These are phyloP conservation scores for Pseudogymnoascus sp. DNA, from an alignment of 2,329 filamentous ascomycete genomes.

Conservation along the genomic window DNA sequence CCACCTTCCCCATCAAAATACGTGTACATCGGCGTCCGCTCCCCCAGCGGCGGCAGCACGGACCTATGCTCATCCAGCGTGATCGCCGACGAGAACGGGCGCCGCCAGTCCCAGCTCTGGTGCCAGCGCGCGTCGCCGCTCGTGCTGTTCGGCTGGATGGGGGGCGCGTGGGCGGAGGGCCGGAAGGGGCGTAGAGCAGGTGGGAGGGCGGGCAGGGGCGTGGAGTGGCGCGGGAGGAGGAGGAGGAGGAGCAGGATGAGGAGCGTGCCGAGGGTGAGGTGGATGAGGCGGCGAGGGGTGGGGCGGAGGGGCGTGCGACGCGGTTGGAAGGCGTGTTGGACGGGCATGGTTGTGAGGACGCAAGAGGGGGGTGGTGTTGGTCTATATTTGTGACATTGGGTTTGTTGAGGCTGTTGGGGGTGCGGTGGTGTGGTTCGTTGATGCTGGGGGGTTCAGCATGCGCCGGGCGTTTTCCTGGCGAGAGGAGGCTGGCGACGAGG, in stretches of 20 bases:
- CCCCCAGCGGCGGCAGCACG: conserved; percentile 66
- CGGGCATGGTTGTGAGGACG: neutral
- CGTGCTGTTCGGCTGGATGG: conserved; percentile 68
- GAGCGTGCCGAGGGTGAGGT: neutral
- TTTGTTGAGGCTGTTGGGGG: neutral
- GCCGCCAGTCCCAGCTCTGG: conserved; percentile 81
- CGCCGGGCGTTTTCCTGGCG: neutral
- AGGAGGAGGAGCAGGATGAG: neutral
- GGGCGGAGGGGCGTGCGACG: neutral
- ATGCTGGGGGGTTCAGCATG: neutral
- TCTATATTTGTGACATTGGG: neutral
- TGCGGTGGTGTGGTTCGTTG: neutral
- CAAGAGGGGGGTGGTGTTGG: neutral
- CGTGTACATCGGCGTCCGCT: conserved; percentile 73
- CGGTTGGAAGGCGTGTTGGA: neutral
- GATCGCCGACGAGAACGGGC: conserved; percentile 76
- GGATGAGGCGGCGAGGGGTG: neutral
- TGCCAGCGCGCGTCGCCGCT: conserved; percentile 77
- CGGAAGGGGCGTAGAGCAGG: conserved; percentile 45
- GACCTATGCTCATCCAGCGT: conserved; percentile 74
- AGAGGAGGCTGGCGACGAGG: neutral
- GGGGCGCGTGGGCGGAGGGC: conserved; percentile 60
- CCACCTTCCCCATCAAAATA: conserved; percentile 68
- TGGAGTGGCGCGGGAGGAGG: neutral
- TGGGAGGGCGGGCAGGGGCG: neutral